A percentile compares a stretch with the other conserved stretches of the same genome.
These are phyloP conservation scores for Blumeriella jaapii DNA, from an alignment of 2,329 filamentous ascomycete genomes.

Conservation along the genomic window DNA sequence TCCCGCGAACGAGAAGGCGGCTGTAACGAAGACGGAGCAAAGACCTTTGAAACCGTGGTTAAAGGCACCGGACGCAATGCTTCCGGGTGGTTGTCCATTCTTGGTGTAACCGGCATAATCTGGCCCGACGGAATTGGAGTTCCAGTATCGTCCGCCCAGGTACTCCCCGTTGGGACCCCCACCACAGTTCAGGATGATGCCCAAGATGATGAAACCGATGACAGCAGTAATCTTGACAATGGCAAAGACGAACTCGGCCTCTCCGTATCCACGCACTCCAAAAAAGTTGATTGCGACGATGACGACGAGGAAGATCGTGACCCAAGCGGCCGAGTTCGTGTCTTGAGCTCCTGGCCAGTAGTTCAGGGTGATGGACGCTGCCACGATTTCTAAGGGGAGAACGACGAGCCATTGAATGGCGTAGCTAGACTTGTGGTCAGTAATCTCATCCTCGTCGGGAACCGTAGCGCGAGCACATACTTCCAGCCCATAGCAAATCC, in stretches of 20 bases:
- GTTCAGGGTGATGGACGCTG: conserved; percentile 68
- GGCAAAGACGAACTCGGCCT: conserved; percentile 79
- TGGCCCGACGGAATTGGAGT: conserved; percentile 32
- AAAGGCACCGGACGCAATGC: conserved; percentile 28
- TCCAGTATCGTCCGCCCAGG: conserved; percentile 51
- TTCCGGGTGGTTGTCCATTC: conserved; percentile 6
- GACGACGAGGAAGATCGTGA: conserved; percentile 65
- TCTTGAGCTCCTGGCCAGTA: conserved; percentile 50
- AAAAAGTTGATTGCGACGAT: conserved; percentile 80
- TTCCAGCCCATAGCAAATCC: conserved; percentile 93
- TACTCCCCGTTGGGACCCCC: conserved; percentile 44
- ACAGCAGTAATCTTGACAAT: conserved; percentile 67
- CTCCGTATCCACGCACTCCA: conserved; percentile 77
- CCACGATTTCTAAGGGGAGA: conserved; percentile 69
- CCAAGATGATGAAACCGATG: conserved; percentile 53
- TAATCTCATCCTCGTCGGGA: background rate
- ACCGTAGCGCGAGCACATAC: conserved; percentile 33
- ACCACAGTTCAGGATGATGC: conserved; percentile 46
- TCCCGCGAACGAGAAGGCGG: conserved; percentile 40
- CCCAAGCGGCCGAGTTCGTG: conserved; percentile 54
- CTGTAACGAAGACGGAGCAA: conserved; percentile 39
- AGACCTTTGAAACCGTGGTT: conserved; percentile 40
- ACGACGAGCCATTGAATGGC: conserved; percentile 76
- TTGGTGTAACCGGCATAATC: conserved; percentile 32
- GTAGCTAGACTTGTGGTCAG: conserved; percentile 29